These are phyloP conservation scores for Onygena corvina DNA, from an alignment of 2,329 filamentous ascomycete species.

Conservation along the genomic window DNA sequence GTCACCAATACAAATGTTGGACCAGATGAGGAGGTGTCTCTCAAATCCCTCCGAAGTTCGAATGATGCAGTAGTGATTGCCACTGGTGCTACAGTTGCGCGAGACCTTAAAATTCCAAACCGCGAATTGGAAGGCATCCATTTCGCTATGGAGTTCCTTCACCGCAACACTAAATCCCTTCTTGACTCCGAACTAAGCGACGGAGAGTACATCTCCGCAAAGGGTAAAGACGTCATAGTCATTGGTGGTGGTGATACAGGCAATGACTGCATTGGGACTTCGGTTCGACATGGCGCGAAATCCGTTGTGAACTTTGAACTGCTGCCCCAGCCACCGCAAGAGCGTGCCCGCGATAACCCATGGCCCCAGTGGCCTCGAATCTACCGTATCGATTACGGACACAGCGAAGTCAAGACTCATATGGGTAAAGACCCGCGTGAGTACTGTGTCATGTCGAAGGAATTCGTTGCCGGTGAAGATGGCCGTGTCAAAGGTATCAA, in stretches of 20 bases:
- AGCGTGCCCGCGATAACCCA: slow-evolving; percentile 87
- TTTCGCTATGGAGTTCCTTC: slow-evolving; percentile 94
- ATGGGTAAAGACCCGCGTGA: slow-evolving; percentile 93
- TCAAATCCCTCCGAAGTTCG: slow-evolving; percentile 58
- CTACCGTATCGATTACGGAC: slow-evolving; percentile 96
- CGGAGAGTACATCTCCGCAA: slow-evolving; percentile 79
- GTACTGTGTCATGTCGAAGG: slow-evolving; percentile 96
- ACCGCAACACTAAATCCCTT: slow-evolving; percentile 95
- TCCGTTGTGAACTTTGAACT: slow-evolving; percentile 95
- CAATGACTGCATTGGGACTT: slow-evolving; percentile 96
- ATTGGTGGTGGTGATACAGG: slow-evolving; percentile 97
- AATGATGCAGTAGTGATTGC: slow-evolving; percentile 82
- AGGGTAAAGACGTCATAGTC: slow-evolving; percentile 89
- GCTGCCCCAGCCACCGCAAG: slow-evolving; percentile 77
- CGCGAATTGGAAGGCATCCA: slow-evolving; percentile 83
- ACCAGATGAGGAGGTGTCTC: slow-evolving; percentile 54
- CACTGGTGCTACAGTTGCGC: slow-evolving; percentile 83
- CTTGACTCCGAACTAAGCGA: slow-evolving; percentile 82
- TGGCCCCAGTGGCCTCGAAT: slow-evolving; percentile 98
- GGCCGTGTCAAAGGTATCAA: slow-evolving; percentile 93
- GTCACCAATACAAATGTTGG: slow-evolving; percentile 67
- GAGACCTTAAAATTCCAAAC: slow-evolving; percentile 81
- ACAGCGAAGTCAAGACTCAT: slow-evolving; percentile 90
- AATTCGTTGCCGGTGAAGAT: slow-evolving; percentile 79
- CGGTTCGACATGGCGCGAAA: slow-evolving; percentile 87